Evolutionary conservation across 768 basidiomycete species (phyloP).

Genomic region (Mycena rebaudengoi): DNA sequence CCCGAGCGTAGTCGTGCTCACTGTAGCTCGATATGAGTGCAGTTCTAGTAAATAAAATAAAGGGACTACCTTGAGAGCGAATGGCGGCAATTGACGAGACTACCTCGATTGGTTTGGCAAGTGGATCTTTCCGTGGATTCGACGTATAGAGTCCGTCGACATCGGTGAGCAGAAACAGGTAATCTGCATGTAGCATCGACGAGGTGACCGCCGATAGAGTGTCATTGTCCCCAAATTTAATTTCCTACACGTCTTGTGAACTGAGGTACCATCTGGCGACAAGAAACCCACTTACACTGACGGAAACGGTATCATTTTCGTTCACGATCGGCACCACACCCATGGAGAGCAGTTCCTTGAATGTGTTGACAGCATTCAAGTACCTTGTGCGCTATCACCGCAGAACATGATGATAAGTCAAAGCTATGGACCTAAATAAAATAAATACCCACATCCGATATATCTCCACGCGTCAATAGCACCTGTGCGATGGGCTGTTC

Average conservation of each 20-base stretch:
- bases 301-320: constrained; percentile 98
- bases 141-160: constrained; percentile 96
- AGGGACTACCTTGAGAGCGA: constrained; percentile 74
- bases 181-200: constrained; percentile 98
- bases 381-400: constrained; percentile 94
- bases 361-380: constrained; percentile 94
- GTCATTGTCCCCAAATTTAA: constrained; percentile 99
- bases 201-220: constrained; percentile 97
- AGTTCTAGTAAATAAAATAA: neutral
- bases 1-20: constrained; percentile 92
- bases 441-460: constrained; percentile 80
- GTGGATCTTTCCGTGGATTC: constrained; percentile 91
- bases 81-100: constrained; percentile 87
- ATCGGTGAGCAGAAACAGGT: constrained; percentile 95
- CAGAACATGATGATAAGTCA: no score
- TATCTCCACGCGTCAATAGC: constrained; percentile 92
- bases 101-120: constrained; percentile 80
- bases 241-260: constrained; percentile 73
- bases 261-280: neutral
- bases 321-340: constrained; percentile 98
- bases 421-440: no score
- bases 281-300: constrained; percentile 76
- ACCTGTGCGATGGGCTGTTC: constrained; percentile 97
- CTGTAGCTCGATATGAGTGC: constrained; percentile 47
- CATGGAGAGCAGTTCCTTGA: constrained; percentile 90